Percentiles rank a stretch among this genome's conserved stretches.
These are phyloP conservation scores for Blastomyces silverae DNA, from an alignment of 2,329 filamentous ascomycete genomes.

Conservation along the genomic window DNA sequence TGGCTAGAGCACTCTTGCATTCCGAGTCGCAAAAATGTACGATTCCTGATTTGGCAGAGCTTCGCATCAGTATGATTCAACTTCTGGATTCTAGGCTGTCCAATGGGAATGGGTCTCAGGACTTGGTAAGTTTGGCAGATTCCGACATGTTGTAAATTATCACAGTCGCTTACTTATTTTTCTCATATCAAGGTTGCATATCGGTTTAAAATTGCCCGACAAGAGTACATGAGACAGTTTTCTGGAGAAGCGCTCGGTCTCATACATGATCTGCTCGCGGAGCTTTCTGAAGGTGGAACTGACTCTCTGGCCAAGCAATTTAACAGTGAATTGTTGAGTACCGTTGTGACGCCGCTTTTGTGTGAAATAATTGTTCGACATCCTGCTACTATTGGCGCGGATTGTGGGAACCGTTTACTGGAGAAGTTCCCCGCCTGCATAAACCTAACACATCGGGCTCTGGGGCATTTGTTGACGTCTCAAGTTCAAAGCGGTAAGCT, in stretches of 20 bases:
- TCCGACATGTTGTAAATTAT: not conserved
- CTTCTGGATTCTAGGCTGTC: slow-evolving; percentile 27
- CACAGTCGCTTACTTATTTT: not conserved
- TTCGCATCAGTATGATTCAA: slow-evolving; percentile 31
- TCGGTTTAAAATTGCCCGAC: slow-evolving; percentile 36
- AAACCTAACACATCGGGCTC: slow-evolving; percentile 11
- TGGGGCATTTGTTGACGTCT: slow-evolving; percentile 1
- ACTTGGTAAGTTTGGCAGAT: slow-evolving; percentile 28
- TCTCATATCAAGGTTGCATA: slow-evolving; percentile 31
- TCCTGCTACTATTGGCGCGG: slow-evolving; percentile 27
- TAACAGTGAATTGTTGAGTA: slow-evolving; percentile 22
- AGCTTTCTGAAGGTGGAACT: slow-evolving; percentile 9
- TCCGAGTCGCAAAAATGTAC: slow-evolving; percentile 22
- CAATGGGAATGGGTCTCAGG: slow-evolving; percentile 22
- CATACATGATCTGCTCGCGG: slow-evolving; percentile 29
- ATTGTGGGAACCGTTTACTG: slow-evolving; percentile 29
- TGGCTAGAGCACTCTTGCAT: slow-evolving; percentile 31
- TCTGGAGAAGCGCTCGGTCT: slow-evolving; percentile 31
- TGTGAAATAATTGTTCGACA: slow-evolving; percentile 33
- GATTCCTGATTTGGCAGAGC: slow-evolving; percentile 27
- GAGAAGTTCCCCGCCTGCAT: slow-evolving; percentile 27
- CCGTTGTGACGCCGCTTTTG: slow-evolving; percentile 29
- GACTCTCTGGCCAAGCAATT: not conserved
- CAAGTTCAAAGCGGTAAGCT: slow-evolving; percentile 4
- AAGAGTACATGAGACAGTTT: slow-evolving; percentile 36